A percentile compares a stretch with the other conserved stretches of the same genome.
phyloP scores from a whole-genome alignment of 2,329 filamentous ascomycete species.

The Amphichorda felina region DNA sequence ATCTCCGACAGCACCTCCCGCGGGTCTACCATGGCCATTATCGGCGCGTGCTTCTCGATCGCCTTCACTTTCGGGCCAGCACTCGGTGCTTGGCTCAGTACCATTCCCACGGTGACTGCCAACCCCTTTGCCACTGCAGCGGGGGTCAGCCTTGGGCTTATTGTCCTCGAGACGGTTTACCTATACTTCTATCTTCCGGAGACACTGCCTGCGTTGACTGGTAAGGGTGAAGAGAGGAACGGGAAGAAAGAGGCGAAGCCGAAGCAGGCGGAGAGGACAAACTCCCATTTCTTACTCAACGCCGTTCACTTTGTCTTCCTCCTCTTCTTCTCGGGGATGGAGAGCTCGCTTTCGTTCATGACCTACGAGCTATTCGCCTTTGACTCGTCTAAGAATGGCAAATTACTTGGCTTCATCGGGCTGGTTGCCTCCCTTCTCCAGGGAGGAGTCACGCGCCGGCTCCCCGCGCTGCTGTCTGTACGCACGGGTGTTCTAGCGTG shows the following conservation, averaged over 20 bases:
- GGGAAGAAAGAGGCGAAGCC: constrained; percentile 13
- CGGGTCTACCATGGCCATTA: constrained; percentile 88
- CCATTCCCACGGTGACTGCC: constrained; percentile 62
- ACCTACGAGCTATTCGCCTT: constrained; percentile 90
- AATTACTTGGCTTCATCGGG: constrained; percentile 81
- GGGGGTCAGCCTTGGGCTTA: constrained; percentile 72
- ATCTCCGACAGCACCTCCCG: constrained; percentile 78
- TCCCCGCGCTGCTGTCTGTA: constrained; percentile 71
- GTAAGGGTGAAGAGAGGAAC: constrained; percentile 10
- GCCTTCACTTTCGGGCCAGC: constrained; percentile 95
- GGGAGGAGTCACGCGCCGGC: constrained; percentile 76
- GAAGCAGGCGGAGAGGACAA: constrained; percentile 46
- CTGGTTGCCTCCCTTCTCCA: constrained; percentile 87
- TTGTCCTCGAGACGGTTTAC: constrained; percentile 80
- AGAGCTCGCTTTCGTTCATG: constrained; percentile 95
- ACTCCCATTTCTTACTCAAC: constrained; percentile 75
- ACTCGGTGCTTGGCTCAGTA: constrained; percentile 75
- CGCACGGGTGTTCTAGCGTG: constrained; percentile 69
- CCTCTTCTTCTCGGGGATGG: constrained; percentile 95
- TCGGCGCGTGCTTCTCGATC: constrained; percentile 92
- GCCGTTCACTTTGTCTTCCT: constrained; percentile 81
- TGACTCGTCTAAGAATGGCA: constrained; percentile 67
- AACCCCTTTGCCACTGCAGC: constrained; percentile 94
- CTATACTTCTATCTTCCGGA: constrained; percentile 78
- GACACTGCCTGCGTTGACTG: constrained; percentile 56